Percentiles rank a stretch among this genome's conserved stretches.
phyloP scores from a whole-genome alignment of 2,329 filamentous ascomycete species.

The Lachnellula arida region DNA sequence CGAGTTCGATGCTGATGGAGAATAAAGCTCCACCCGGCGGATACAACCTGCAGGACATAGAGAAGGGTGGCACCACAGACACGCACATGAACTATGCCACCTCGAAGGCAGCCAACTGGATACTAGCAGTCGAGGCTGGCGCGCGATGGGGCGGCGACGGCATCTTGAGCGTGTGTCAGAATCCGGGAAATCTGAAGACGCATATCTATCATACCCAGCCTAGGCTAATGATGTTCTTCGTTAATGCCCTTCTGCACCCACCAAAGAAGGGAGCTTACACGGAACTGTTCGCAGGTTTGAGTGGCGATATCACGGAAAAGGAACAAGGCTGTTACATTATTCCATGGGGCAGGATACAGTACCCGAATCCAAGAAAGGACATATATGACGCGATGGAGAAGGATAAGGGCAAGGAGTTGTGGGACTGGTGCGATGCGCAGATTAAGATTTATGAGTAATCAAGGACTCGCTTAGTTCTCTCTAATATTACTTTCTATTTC shows the following conservation, averaged over 20 bases:
- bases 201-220: constrained; percentile 1
- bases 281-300: constrained; percentile 16
- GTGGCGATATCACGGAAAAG: constrained; percentile 11
- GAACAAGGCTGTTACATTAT: constrained; percentile 11
- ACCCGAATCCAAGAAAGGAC: not conserved
- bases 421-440: constrained; percentile 4
- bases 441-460: not conserved
- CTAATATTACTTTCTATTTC: no score
- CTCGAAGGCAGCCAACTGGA: constrained; percentile 16
- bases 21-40: constrained; percentile 6
- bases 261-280: constrained; percentile 18
- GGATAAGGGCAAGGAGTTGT: not conserved
- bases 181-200: constrained; percentile 20
- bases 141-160: constrained; percentile 7
- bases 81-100: constrained; percentile 8
- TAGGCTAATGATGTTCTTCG: not conserved
- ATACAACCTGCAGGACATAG: constrained; percentile 8
- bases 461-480: no score
- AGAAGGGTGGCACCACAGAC: constrained; percentile 5
- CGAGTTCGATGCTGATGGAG: constrained; percentile 25
- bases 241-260: constrained; percentile 6
- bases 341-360: constrained; percentile 19
- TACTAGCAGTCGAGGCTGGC: constrained; percentile 11
- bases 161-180: constrained; percentile 13
- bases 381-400: not conserved